Percentiles rank a stretch among this genome's conserved stretches.
Evolutionary conservation across 768 basidiomycete species (phyloP).

Genomic region (Crucibulum laeve): DNA sequence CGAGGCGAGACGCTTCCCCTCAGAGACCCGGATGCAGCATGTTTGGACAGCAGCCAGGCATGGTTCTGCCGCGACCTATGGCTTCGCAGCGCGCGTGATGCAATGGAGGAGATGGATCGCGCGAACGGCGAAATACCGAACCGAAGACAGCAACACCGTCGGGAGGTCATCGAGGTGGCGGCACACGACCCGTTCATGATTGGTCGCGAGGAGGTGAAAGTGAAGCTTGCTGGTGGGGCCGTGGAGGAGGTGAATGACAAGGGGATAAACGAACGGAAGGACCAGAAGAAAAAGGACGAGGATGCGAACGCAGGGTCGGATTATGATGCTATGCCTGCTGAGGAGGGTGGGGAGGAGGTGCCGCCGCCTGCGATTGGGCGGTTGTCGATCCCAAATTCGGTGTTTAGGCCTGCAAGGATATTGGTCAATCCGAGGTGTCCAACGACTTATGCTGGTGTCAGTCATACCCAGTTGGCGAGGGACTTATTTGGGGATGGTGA

Average conservation of each 20-base stretch:
- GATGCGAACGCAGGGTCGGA: conserved; percentile 86
- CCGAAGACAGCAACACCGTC: no score
- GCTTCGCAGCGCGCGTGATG: conserved; percentile 81
- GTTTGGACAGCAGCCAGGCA: conserved; percentile 93
- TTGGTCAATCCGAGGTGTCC: conserved; percentile 95
- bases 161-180: conserved; percentile 30
- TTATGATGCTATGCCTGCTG: conserved; percentile 80
- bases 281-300: conserved; percentile 39
- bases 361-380: conserved; percentile 30
- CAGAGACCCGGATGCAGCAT: conserved; percentile 76
- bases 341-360: conserved; percentile 45
- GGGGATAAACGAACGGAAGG: conserved; percentile 21
- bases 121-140: conserved; percentile 28
- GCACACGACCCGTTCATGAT: conserved; percentile 27
- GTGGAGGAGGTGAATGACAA: conserved; percentile 31
- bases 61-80: conserved; percentile 99
- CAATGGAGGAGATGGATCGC: conserved; percentile 54
- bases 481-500: conserved; percentile 89
- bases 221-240: conserved; percentile 21
- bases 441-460: conserved; percentile 97
- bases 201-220: conserved; percentile 25
- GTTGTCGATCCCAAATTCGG: conserved; percentile 79
- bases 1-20: conserved; percentile 47
- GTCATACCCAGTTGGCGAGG: conserved; percentile 91
- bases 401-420: conserved; percentile 86